Conservation (phyloP, 148 eudicot genomes). For the Dysphania ambrosioides region DNA sequence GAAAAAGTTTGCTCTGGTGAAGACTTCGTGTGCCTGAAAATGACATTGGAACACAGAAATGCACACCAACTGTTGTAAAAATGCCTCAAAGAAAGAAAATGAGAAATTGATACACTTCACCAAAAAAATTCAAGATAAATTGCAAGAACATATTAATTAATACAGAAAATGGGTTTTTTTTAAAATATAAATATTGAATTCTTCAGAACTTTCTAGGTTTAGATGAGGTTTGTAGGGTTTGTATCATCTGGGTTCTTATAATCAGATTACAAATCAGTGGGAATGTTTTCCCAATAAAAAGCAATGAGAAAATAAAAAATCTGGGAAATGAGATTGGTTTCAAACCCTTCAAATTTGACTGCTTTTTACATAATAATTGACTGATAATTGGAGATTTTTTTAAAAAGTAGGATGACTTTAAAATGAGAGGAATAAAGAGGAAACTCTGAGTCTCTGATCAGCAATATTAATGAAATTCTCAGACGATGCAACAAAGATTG, state of each 20-base stretch:
- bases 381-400: no score
- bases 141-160: no score
- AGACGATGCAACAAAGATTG: no score
- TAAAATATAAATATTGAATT: no score
- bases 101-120: not conserved
- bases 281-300: constrained; percentile 8
- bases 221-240: constrained; percentile 7
- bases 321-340: constrained; percentile 3
- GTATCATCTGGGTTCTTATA: not conserved
- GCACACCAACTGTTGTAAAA: constrained; percentile 10
- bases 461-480: no score
- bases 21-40: constrained; percentile 25
- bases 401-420: no score
- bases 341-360: constrained; percentile 9
- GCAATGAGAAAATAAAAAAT: not conserved
- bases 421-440: no score
- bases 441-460: no score
- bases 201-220: constrained; percentile 11
- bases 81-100: not conserved
- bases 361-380: no score
- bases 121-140: constrained; percentile 16
- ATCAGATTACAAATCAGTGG: no score
- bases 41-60: constrained; percentile 15
- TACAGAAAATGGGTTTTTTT: not conserved
- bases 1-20: not conserved